A percentile compares a stretch with the other conserved stretches of the same genome.
Conservation (phyloP, 305 asterid genomes). For the Fraxinus latifolia region DNA sequence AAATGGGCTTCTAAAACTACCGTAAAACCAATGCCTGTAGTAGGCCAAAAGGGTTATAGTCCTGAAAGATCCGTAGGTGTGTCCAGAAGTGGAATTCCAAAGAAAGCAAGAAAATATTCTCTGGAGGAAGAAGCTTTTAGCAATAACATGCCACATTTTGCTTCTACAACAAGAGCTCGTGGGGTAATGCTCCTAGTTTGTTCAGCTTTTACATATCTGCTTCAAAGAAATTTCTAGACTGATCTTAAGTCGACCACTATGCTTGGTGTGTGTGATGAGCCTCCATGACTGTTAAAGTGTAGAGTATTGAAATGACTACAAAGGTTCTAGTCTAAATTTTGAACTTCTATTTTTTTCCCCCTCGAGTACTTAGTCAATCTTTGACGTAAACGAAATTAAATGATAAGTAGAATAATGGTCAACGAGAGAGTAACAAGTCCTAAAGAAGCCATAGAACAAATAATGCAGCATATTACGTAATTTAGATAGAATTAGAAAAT, state of each 20-base stretch:
- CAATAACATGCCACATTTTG: slow-evolving; percentile 29
- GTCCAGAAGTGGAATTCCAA: slow-evolving; percentile 53
- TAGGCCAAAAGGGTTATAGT: slow-evolving; percentile 11
- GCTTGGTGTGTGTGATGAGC: neutral
- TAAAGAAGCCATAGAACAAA: neutral
- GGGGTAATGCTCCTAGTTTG: slow-evolving; percentile 42
- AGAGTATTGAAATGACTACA: neutral
- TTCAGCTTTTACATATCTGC: slow-evolving; percentile 9
- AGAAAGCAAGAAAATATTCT: slow-evolving; percentile 87
- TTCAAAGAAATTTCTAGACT: neutral
- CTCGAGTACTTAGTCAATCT: neutral
- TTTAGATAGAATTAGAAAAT: neutral
- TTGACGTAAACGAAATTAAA: neutral
- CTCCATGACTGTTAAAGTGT: neutral
- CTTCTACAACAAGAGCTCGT: slow-evolving; percentile 48
- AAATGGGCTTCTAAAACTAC: slow-evolving; percentile 61
- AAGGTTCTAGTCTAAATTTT: neutral
- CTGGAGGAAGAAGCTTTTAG: slow-evolving; percentile 65
- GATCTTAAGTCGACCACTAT: neutral
- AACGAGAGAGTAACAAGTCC: neutral
- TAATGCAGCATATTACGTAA: neutral
- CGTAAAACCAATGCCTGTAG: slow-evolving; percentile 35
- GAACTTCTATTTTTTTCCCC: neutral
- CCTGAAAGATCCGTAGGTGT: slow-evolving; percentile 13
- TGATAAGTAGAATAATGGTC: neutral